Percentiles rank a stretch among this genome's conserved stretches.
phyloP scores from a whole-genome alignment of 192 early-diverging fungal species.

The Diversispora eburnea region DNA sequence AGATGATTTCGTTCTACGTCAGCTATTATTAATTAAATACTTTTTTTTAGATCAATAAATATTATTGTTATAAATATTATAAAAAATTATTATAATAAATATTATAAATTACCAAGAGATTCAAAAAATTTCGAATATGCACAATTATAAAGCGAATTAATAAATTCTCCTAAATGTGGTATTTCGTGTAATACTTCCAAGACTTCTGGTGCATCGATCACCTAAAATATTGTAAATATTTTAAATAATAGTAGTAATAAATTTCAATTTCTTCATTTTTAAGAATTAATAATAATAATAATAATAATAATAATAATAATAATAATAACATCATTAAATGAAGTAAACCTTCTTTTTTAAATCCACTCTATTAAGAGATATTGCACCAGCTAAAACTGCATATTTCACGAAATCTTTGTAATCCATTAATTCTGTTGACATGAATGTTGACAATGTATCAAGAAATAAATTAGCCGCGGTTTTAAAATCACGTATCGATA shows the following conservation, averaged over 20 bases:
- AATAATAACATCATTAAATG: not conserved
- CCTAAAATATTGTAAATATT: constrained; percentile 41
- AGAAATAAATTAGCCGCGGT: constrained; percentile 85
- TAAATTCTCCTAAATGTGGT: constrained; percentile 77
- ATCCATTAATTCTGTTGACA: constrained; percentile 95
- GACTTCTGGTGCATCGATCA: constrained; percentile 93
- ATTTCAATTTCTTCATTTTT: not conserved
- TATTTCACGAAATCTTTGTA: constrained; percentile 97
- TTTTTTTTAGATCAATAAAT: not conserved
- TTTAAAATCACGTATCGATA: constrained; percentile 96
- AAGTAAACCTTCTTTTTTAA: constrained; percentile 81
- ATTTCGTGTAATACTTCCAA: constrained; percentile 91
- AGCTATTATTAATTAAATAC: constrained; percentile 44
- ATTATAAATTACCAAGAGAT: constrained; percentile 58
- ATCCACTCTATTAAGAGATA: constrained; percentile 87
- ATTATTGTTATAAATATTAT: not conserved
- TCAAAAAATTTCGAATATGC: constrained; percentile 92
- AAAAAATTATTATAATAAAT: not conserved
- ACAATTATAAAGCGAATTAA: constrained; percentile 87
- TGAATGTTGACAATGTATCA: constrained; percentile 94
- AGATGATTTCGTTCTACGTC: constrained; percentile 72
- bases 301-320: not conserved
- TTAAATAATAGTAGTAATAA: not conserved
- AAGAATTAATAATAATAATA: not conserved
- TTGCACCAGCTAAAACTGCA: constrained; percentile 79